Percentiles rank a stretch among this genome's conserved stretches.
These are phyloP conservation scores for Teunomyces kruisii DNA, from an alignment of 805 yeast species.

Conservation along the genomic window DNA sequence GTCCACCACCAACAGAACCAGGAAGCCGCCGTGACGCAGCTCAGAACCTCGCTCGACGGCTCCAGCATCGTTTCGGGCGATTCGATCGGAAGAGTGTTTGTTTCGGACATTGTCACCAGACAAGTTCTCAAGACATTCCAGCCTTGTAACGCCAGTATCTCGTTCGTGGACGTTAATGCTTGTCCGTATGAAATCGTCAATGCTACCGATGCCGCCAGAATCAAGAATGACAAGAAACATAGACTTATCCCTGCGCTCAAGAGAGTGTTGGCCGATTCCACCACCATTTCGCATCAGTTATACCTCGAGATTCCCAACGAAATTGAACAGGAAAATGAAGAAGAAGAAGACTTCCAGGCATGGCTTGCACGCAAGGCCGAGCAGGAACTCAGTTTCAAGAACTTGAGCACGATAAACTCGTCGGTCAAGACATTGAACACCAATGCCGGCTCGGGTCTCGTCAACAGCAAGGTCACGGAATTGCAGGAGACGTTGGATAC, in stretches of 20 bases:
- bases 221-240: constrained; percentile 32
- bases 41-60: constrained; percentile 73
- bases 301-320: constrained; percentile 33
- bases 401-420: constrained; percentile 40
- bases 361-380: constrained; percentile 50
- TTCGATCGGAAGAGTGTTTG: constrained; percentile 60
- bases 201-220: constrained; percentile 13
- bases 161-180: constrained; percentile 24
- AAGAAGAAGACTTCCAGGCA: constrained; percentile 37
- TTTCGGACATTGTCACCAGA: constrained; percentile 68
- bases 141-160: constrained; percentile 36
- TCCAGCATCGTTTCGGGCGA: constrained; percentile 74
- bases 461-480: constrained; percentile 25
- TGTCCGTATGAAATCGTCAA: constrained; percentile 20
- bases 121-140: constrained; percentile 63
- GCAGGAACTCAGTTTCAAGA: constrained; percentile 54
- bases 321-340: constrained; percentile 5
- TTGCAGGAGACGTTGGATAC: constrained; percentile 47
- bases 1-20: constrained; percentile 44
- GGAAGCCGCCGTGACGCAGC: constrained; percentile 42
- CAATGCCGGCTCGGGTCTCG: constrained; percentile 8
- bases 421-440: constrained; percentile 23
- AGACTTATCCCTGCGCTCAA: constrained; percentile 63
- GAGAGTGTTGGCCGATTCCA: constrained; percentile 50
- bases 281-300: constrained; percentile 43